Evolutionary conservation across 257 asterid genomes (phyloP).

Genomic region (Solanum stenotomum): DNA sequence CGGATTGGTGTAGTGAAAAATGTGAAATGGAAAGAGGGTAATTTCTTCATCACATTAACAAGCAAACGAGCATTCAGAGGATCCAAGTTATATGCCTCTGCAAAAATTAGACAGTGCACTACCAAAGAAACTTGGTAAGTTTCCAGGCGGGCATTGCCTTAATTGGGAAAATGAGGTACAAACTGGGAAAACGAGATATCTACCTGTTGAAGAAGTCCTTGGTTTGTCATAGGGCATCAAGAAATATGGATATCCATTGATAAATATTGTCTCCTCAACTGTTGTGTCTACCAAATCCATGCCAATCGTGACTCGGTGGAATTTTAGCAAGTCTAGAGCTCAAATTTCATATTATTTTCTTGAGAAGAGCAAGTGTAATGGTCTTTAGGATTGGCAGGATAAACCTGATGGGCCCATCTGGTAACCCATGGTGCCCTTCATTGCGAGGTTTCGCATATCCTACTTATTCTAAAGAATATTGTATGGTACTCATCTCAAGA

Average conservation of each 20-base stretch:
- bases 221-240: conserved; percentile 28
- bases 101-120: neutral
- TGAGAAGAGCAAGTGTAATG: neutral
- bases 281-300: conserved; percentile 4
- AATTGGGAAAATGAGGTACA: conserved; percentile 33
- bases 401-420: too few species aligned
- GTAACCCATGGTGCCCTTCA: too few species aligned
- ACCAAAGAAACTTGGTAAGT: neutral
- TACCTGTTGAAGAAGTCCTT: conserved; percentile 40
- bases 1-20: too few species aligned
- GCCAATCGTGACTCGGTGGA: neutral
- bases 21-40: too few species aligned
- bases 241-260: neutral
- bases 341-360: neutral
- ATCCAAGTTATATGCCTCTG: too few species aligned
- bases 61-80: too few species aligned
- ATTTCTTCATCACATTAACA: too few species aligned
- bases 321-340: conserved; percentile 8
- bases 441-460: too few species aligned
- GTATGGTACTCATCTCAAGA: too few species aligned
- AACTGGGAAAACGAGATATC: conserved; percentile 39
- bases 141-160: neutral
- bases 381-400: too few species aligned
- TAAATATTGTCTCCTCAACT: neutral
- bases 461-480: too few species aligned